Conservation (phyloP, 495 filamentous ascomycete species). For the Tetracladium marchalianum region DNA sequence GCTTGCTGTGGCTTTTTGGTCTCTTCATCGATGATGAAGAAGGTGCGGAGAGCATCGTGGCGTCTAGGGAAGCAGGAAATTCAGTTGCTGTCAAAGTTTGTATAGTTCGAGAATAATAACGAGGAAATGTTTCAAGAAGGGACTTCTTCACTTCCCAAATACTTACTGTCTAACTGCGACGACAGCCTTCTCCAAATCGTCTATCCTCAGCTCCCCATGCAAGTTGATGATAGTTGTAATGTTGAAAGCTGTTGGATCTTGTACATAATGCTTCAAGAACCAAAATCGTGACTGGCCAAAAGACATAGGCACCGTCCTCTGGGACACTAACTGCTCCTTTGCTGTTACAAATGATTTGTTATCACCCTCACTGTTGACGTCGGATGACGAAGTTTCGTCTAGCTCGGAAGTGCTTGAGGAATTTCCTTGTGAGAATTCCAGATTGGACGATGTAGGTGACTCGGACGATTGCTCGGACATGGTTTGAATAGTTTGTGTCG, state of each 20-base stretch:
- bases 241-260: conserved; percentile 31
- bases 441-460: background rate
- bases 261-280: conserved; percentile 27
- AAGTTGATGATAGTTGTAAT: background rate
- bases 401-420: no score
- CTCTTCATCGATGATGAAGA: conserved; percentile 14
- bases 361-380: no score
- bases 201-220: background rate
- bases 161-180: background rate
- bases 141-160: no score
- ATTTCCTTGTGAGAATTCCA: background rate
- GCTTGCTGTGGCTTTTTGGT: conserved; percentile 6
- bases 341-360: no score
- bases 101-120: no score
- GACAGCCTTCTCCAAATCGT: background rate
- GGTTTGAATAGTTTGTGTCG: background rate
- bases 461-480: background rate
- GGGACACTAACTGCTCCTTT: background rate
- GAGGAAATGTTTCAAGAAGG: no score
- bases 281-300: conserved; percentile 36
- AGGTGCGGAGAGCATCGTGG: conserved; percentile 17
- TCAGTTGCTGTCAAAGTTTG: no score
- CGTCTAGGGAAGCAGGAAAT: no score
- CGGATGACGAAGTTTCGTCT: no score
- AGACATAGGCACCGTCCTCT: conserved; percentile 19